A percentile compares a stretch with the other conserved stretches of the same genome.
Conservation (phyloP, 257 asterid species). For the Lithospermum erythrorhizon region DNA sequence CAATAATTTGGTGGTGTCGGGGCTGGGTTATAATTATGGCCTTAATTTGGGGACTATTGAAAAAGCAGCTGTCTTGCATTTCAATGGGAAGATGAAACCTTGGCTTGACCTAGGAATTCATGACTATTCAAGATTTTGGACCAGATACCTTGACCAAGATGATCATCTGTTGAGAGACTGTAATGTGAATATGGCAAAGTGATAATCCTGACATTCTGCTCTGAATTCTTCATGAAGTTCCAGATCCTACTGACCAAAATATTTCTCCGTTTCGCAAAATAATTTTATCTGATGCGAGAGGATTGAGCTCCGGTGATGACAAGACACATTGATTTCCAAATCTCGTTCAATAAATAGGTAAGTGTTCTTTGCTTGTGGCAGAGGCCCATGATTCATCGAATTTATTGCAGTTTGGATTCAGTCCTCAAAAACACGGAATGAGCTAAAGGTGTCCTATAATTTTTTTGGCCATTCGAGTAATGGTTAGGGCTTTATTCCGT, state of each 20-base stretch:
- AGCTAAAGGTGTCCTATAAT: neutral
- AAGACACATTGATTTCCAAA: neutral
- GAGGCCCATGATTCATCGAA: neutral
- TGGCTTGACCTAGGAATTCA: slow-evolving; percentile 97
- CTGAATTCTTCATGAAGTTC: neutral
- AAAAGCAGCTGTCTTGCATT: slow-evolving; percentile 73
- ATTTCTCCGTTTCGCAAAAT: neutral
- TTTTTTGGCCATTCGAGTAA: neutral
- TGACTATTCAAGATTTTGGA: slow-evolving; percentile 62
- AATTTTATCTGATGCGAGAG: slow-evolving; percentile 3
- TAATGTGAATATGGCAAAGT: slow-evolving; percentile 55
- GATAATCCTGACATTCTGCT: slow-evolving; percentile 12
- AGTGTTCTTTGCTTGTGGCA: neutral
- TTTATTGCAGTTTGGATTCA: slow-evolving; percentile 1
- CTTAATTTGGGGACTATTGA: slow-evolving; percentile 28
- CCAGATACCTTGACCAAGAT: slow-evolving; percentile 54
- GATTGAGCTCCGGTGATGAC: neutral
- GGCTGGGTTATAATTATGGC: slow-evolving; percentile 78
- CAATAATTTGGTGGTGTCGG: slow-evolving; percentile 68
- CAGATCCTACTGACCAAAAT: neutral
- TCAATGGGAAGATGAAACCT: slow-evolving; percentile 94
- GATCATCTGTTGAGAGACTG: slow-evolving; percentile 69
- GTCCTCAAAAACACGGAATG: neutral
- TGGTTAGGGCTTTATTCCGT: neutral
- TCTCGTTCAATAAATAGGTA: neutral